phyloP scores from a whole-genome alignment of 495 filamentous ascomycete species.

The Trichoderma virens region DNA sequence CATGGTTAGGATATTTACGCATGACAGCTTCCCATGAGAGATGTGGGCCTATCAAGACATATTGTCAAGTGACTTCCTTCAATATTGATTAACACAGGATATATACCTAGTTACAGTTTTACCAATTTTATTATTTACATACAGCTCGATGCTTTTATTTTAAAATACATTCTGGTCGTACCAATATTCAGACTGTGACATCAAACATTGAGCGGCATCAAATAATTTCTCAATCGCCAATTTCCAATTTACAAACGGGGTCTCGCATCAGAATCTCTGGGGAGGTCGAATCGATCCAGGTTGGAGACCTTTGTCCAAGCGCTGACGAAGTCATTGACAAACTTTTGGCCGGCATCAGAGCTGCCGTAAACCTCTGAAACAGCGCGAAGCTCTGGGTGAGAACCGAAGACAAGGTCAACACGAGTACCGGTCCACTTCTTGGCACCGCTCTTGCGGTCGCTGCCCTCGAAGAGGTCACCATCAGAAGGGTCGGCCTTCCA shows the following conservation, averaged over 20 bases:
- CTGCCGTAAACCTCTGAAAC: slow-evolving; percentile 58
- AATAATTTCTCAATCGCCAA: not conserved
- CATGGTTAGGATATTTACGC: no score
- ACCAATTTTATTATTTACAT: not conserved
- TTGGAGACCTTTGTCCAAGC: slow-evolving; percentile 69
- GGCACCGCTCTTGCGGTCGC: slow-evolving; percentile 56
- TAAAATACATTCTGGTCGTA: not conserved
- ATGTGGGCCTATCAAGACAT: no score
- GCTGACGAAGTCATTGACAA: slow-evolving; percentile 60
- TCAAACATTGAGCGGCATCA: not conserved
- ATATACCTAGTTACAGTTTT: no score
- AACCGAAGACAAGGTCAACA: slow-evolving; percentile 61
- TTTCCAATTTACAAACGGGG: slow-evolving; percentile 7
- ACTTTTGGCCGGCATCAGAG: slow-evolving; percentile 47
- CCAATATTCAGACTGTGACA: not conserved
- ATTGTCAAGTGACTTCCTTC: no score
- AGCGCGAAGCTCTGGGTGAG: slow-evolving; percentile 63
- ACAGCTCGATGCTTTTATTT: not conserved
- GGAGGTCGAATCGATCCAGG: slow-evolving; percentile 57
- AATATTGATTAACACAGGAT: no score
- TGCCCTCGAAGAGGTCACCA: slow-evolving; percentile 50
- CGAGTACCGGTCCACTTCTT: slow-evolving; percentile 63
- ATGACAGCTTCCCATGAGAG: no score
- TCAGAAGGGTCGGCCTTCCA: slow-evolving; percentile 47
- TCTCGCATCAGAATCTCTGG: not conserved